phyloP scores from a whole-genome alignment of 148 eudicot genomes.

The Cornus florida region DNA sequence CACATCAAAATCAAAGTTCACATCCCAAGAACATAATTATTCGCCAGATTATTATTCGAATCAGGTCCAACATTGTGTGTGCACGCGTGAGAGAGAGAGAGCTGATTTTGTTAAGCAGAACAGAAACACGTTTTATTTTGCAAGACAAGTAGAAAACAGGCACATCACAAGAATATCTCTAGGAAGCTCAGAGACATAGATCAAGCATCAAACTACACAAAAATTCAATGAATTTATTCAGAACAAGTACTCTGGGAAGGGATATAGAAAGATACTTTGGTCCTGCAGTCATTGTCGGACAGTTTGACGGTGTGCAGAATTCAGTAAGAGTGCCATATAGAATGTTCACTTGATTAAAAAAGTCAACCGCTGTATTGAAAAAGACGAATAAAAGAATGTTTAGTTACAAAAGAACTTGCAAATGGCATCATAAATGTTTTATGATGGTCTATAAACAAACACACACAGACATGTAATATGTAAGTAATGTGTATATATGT shows the following conservation, averaged over 20 bases:
- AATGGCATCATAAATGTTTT: neutral
- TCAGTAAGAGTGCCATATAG: slow-evolving; percentile 42
- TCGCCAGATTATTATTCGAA: neutral
- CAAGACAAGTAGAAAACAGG: neutral
- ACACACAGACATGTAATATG: neutral
- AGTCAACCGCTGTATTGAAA: slow-evolving; percentile 34
- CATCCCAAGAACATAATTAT: neutral
- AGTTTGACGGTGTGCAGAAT: slow-evolving; percentile 35
- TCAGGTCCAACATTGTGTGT: neutral
- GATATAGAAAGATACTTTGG: slow-evolving; percentile 25
- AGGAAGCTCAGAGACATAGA: neutral
- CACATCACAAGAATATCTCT: neutral
- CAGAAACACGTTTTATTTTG: neutral
- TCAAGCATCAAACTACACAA: neutral
- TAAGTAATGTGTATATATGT: neutral
- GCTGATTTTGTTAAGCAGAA: neutral
- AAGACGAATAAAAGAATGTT: slow-evolving; percentile 7
- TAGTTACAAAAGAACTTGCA: neutral
- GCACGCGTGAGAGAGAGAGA: neutral
- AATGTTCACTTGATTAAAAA: slow-evolving; percentile 46
- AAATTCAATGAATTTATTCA: neutral
- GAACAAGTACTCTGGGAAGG: neutral
- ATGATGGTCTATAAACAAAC: neutral
- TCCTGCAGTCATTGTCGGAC: slow-evolving; percentile 42
- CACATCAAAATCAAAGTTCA: neutral